These are phyloP conservation scores for Venturiaceae sp. DNA, from an alignment of 2,329 filamentous ascomycete species.

Conservation along the genomic window DNA sequence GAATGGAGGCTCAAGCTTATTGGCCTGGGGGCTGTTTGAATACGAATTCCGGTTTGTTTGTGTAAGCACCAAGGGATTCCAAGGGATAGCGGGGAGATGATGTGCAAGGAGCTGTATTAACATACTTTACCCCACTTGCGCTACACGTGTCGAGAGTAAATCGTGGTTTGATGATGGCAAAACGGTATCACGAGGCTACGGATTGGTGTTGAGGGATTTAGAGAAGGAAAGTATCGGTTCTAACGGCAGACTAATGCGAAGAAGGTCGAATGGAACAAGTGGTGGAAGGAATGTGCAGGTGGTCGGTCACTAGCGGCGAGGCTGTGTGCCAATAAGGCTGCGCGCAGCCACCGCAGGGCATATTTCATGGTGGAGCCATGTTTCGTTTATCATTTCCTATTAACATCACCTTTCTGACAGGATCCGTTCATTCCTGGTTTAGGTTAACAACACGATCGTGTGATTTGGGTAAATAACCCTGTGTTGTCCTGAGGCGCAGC, in stretches of 20 bases:
- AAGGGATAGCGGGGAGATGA: background rate
- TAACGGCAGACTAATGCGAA: background rate
- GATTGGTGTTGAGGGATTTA: background rate
- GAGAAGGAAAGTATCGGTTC: background rate
- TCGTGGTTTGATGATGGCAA: background rate
- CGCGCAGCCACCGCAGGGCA: background rate
- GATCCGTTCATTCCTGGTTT: too few species aligned
- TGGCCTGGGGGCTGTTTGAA: background rate
- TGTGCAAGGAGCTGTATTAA: background rate
- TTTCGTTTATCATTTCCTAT: background rate
- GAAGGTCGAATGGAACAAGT: background rate
- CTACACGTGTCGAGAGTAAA: background rate
- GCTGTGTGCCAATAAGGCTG: background rate
- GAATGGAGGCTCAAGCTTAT: too few species aligned
- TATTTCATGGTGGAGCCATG: background rate
- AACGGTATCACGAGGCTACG: background rate
- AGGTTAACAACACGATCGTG: background rate
- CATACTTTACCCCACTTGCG: background rate
- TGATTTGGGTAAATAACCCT: too few species aligned
- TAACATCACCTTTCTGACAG: too few species aligned
- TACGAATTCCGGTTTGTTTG: background rate
- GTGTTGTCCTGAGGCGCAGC: background rate
- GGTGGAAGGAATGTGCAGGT: background rate
- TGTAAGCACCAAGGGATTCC: background rate
- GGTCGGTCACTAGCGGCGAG: background rate